These are phyloP conservation scores for Moringa oleifera DNA, from an alignment of 345 rosid species.

Conservation along the genomic window DNA sequence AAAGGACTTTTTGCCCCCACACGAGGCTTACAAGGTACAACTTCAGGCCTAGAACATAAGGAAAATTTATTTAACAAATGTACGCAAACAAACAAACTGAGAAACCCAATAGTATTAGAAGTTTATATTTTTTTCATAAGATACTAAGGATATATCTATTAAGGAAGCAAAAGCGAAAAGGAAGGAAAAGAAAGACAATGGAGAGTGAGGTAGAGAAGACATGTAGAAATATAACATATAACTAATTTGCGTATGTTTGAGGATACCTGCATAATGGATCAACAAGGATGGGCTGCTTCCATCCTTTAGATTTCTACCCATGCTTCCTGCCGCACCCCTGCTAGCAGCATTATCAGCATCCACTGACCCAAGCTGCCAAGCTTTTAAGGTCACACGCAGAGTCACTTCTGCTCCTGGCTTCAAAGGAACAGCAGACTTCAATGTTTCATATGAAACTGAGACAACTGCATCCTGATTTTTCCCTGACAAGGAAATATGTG, in stretches of 20 bases:
- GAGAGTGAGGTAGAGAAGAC: too few species aligned
- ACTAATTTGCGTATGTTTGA: background rate
- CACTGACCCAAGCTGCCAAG: conserved; percentile 71
- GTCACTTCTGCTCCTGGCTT: conserved; percentile 94
- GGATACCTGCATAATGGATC: conserved; percentile 86
- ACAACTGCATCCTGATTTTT: conserved; percentile 92
- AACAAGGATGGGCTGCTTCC: conserved; percentile 72
- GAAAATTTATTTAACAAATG: too few species aligned
- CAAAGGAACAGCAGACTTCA: conserved; percentile 79
- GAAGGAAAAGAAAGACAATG: background rate
- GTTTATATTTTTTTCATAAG: too few species aligned
- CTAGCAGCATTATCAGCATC: conserved; percentile 57
- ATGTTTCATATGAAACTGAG: conserved; percentile 64
- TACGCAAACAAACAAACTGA: too few species aligned
- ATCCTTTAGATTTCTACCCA: conserved; percentile 66
- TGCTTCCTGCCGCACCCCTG: conserved; percentile 50
- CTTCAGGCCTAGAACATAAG: too few species aligned
- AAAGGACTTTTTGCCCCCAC: too few species aligned
- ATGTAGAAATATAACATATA: too few species aligned
- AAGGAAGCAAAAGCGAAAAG: background rate
- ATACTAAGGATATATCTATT: too few species aligned
- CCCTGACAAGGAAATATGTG: conserved; percentile 88
- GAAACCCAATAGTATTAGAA: too few species aligned
- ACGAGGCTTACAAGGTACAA: too few species aligned
- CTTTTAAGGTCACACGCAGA: conserved; percentile 79